Conservation (phyloP, 345 rosid genomes). For the Citrus maxima region DNA sequence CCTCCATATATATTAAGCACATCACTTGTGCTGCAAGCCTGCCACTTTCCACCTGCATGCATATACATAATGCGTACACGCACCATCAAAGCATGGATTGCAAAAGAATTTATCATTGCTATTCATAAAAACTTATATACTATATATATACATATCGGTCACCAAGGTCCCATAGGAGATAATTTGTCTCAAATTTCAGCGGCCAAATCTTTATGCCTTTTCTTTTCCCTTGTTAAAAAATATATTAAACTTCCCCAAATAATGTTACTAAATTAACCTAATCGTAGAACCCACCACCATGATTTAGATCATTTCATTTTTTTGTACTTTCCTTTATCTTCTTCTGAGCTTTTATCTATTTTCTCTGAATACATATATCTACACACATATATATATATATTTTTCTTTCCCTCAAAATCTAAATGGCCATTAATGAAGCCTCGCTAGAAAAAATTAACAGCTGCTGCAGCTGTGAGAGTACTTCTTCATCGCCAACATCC, state of each 20-base stretch:
- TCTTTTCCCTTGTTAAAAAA: not conserved
- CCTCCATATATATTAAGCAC: too few species aligned
- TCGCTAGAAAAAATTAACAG: not conserved
- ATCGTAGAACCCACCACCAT: not conserved
- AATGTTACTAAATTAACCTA: not conserved
- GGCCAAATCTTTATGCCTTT: conserved; percentile 1
- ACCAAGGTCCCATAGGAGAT: not conserved
- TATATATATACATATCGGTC: not conserved
- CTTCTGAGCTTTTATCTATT: not conserved
- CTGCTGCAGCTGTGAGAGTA: not conserved
- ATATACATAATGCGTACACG: too few species aligned
- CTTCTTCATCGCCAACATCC: not conserved
- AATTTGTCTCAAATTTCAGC: not conserved
- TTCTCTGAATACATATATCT: too few species aligned
- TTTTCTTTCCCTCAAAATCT: not conserved
- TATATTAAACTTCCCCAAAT: not conserved
- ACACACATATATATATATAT: too few species aligned
- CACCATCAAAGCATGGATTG: not conserved
- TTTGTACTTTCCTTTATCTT: not conserved
- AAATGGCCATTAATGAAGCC: not conserved
- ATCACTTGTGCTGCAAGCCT: not conserved
- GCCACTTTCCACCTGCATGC: not conserved
- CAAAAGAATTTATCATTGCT: not conserved
- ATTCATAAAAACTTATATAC: not conserved
- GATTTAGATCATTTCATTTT: not conserved